Evolutionary conservation across 305 asterid species (phyloP).

Genomic region (Fraxinus xanthoxyloides): DNA sequence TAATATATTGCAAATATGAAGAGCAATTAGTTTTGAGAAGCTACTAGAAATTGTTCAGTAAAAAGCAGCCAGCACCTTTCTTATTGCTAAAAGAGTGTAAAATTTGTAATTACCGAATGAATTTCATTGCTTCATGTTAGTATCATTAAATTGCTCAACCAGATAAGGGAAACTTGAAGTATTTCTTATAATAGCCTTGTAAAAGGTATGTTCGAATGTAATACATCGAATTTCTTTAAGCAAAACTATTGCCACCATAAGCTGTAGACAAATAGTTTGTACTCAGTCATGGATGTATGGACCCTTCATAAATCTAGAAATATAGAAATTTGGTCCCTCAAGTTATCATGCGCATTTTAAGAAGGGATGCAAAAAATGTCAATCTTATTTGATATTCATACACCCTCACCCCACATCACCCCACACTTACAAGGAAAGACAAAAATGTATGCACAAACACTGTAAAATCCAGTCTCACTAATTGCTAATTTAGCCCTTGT

Average conservation of each 20-base stretch:
- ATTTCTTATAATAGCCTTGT: neutral
- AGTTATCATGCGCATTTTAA: neutral
- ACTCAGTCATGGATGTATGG: neutral
- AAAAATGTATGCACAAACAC: neutral
- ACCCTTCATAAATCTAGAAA: neutral
- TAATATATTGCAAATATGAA: neutral
- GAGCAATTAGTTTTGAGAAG: neutral
- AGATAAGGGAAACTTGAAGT: neutral
- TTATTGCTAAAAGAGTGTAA: neutral
- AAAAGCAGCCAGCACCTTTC: neutral
- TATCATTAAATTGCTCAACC: neutral
- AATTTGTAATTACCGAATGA: neutral
- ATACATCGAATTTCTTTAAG: neutral
- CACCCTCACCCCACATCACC: neutral
- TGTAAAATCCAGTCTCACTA: neutral
- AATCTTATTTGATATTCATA: neutral
- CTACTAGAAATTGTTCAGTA: neutral
- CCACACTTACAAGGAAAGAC: neutral
- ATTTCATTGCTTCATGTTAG: neutral
- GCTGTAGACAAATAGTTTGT: neutral
- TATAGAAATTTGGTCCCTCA: neutral
- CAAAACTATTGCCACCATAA: neutral
- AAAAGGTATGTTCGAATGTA: neutral
- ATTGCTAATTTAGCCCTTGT: too few relatives aligned
- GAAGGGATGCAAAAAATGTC: neutral